Percentiles rank a stretch among this genome's conserved stretches.
These are phyloP conservation scores for Fusarium dlaminii DNA, from an alignment of 2,329 filamentous ascomycete genomes.

Conservation along the genomic window DNA sequence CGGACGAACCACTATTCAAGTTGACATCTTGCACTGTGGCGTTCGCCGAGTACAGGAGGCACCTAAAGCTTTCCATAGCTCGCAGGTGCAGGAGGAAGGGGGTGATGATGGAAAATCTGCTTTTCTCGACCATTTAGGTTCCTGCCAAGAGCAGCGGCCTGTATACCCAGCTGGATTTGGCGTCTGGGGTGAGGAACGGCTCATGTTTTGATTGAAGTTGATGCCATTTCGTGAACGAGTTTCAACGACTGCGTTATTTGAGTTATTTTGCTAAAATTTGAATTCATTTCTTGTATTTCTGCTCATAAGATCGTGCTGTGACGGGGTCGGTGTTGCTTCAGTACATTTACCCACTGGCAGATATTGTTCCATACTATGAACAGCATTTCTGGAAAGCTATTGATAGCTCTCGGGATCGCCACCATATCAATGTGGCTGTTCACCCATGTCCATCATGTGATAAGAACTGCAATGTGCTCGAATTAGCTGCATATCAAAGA, in stretches of 20 bases:
- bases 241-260: slow-evolving; percentile 27
- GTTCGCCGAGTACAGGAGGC: not conserved
- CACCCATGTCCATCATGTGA: not conserved
- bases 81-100: not conserved
- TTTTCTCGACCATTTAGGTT: slow-evolving; percentile 38
- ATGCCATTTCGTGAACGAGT: slow-evolving; percentile 24
- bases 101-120: slow-evolving; percentile 21
- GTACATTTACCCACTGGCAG: not conserved
- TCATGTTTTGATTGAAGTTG: slow-evolving; percentile 40
- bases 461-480: slow-evolving; percentile 12
- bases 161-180: slow-evolving; percentile 44
- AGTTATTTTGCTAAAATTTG: slow-evolving; percentile 24
- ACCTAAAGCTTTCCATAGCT: not conserved
- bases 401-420: not conserved
- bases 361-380: not conserved
- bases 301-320: not conserved
- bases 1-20: not conserved
- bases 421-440: not conserved
- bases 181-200: slow-evolving; percentile 45
- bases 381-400: not conserved
- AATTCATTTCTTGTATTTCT: slow-evolving; percentile 1
- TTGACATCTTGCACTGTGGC: not conserved
- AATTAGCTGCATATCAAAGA: slow-evolving; percentile 1
- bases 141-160: slow-evolving; percentile 39
- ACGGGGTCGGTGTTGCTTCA: not conserved